Evolutionary conservation across 1,139 yeast species (phyloP).

Genomic region (Tardiomyces blankii): DNA sequence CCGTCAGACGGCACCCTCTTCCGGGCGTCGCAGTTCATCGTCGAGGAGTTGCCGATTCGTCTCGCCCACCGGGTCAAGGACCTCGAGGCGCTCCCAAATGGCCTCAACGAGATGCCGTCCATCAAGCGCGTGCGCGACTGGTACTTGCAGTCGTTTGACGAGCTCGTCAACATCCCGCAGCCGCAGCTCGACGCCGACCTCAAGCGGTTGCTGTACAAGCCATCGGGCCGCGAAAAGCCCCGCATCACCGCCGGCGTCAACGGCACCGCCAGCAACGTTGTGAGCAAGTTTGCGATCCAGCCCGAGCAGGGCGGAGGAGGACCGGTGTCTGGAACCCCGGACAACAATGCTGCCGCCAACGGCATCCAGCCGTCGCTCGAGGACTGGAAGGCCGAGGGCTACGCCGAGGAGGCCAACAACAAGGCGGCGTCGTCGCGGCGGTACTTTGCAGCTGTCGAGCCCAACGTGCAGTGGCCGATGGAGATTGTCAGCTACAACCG

Average conservation of each 20-base stretch:
- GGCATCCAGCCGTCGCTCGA: conserved; percentile 10
- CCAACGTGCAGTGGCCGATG: conserved; percentile 50
- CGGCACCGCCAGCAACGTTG: conserved; percentile 4
- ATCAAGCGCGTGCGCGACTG: conserved; percentile 71
- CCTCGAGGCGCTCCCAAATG: conserved; percentile 69
- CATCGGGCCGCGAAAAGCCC: conserved; percentile 8
- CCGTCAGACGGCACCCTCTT: conserved; percentile 73
- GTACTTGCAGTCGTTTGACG: conserved; percentile 89
- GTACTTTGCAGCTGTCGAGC: conserved; percentile 52
- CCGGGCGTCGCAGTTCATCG: conserved; percentile 75
- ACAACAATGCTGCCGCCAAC: conserved; percentile 1
- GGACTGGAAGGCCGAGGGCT: neutral
- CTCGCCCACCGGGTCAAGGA: conserved; percentile 81
- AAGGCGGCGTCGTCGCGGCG: conserved; percentile 24
- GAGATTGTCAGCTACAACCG: conserved; percentile 68
- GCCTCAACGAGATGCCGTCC: conserved; percentile 60
- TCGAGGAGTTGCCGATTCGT: conserved; percentile 79
- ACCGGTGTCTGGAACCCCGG: too few species aligned
- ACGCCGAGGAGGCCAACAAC: neutral
- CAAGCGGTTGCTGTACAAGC: conserved; percentile 18
- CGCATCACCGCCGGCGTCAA: neutral
- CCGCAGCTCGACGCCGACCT: conserved; percentile 23
- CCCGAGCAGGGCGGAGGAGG: too few species aligned
- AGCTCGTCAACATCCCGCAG: conserved; percentile 40
- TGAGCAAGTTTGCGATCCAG: conserved; percentile 1